A percentile compares a stretch with the other conserved stretches of the same genome.
phyloP scores from a whole-genome alignment of 1,139 yeast species.

The Kodamaea derodonti region DNA sequence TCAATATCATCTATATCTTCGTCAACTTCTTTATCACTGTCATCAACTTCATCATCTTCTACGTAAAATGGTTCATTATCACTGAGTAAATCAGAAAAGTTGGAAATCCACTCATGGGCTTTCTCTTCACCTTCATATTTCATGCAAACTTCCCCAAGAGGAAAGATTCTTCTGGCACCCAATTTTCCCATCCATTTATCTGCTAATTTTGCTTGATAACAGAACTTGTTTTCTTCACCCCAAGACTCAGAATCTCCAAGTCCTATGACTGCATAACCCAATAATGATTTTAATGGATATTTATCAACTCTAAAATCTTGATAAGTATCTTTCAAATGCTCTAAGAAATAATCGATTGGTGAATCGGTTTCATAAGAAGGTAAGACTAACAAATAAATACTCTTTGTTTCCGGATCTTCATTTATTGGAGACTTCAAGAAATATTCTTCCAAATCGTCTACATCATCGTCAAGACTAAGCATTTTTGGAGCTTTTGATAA shows the following conservation, averaged over 20 bases:
- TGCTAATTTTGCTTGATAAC: constrained; percentile 77
- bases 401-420: constrained; percentile 27
- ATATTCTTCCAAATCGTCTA: constrained; percentile 80
- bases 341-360: constrained; percentile 84
- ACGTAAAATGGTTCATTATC: constrained; percentile 66
- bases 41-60: constrained; percentile 40
- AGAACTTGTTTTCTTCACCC: constrained; percentile 63
- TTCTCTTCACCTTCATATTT: constrained; percentile 63
- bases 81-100: constrained; percentile 53
- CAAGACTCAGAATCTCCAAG: constrained; percentile 86
- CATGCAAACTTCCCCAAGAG: constrained; percentile 82
- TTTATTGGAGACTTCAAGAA: constrained; percentile 60
- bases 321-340: constrained; percentile 73
- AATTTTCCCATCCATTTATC: constrained; percentile 77
- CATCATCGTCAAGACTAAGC: constrained; percentile 71
- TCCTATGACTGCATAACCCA: constrained; percentile 85
- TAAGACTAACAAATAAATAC: constrained; percentile 68
- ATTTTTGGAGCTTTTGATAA: constrained; percentile 47
- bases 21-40: constrained; percentile 44
- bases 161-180: constrained; percentile 82
- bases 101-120: constrained; percentile 63
- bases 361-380: constrained; percentile 94
- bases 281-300: constrained; percentile 60
- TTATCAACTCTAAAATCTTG: constrained; percentile 86
- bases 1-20: constrained; percentile 35